Conservation (phyloP, 2,329 filamentous ascomycete genomes). For the Pseudogymnoascus sp. region DNA sequence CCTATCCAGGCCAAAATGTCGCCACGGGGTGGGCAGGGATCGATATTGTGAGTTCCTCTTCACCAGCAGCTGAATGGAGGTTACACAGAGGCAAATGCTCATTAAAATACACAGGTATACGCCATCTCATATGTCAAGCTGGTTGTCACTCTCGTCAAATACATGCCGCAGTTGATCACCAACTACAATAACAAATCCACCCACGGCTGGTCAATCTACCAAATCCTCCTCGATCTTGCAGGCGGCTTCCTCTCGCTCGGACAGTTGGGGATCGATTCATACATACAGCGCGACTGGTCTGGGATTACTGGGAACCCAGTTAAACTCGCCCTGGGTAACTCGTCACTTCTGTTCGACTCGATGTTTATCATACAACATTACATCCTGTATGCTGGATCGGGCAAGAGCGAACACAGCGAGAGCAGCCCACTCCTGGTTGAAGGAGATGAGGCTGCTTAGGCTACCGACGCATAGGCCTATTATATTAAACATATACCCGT, state of each 20-base stretch:
- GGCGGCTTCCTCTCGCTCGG: conserved; percentile 75
- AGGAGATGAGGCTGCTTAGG: not conserved
- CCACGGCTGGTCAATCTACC: conserved; percentile 75
- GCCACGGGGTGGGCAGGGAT: conserved; percentile 51
- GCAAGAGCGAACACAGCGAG: conserved; percentile 20
- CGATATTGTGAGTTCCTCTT: conserved; percentile 39
- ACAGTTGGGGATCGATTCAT: conserved; percentile 80
- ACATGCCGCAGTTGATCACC: conserved; percentile 74
- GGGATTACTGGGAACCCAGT: conserved; percentile 86
- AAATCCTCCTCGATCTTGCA: conserved; percentile 74
- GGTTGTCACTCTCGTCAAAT: conserved; percentile 82
- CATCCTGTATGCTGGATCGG: conserved; percentile 53
- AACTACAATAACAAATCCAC: conserved; percentile 85
- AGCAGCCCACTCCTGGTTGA: not conserved
- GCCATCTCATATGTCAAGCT: conserved; percentile 84
- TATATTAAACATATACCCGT: conserved; percentile 2
- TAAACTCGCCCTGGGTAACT: conserved; percentile 79
- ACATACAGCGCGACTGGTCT: conserved; percentile 77
- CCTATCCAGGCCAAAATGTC: conserved; percentile 33
- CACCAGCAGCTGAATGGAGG: not conserved
- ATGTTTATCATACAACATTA: conserved; percentile 89
- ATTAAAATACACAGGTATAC: conserved; percentile 37
- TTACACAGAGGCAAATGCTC: not conserved
- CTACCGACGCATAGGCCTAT: not conserved
- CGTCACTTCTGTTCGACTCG: conserved; percentile 77